Base-by-base conservation (phyloP, 345 rosid species). In the Pseudoturritis turrita region DNA sequence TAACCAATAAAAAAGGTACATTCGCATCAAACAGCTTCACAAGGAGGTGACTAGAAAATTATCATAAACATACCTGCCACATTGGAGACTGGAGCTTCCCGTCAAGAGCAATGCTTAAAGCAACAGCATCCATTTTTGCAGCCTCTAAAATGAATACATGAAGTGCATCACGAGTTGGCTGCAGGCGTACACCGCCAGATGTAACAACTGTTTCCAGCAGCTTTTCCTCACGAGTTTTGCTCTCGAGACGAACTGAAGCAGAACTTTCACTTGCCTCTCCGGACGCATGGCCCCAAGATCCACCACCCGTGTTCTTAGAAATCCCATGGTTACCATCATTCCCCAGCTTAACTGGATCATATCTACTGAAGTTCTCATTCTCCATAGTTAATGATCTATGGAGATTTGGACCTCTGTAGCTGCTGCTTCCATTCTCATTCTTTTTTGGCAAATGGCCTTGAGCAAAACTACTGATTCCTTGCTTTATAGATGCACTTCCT, bases 111-210 rank as follows among this genome's bases (percentile, higher is more conserved):
- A 80, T 79, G 80, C 91, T 83, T 78, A 96, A 73, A 56, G 86
- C 80, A 84, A 88, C 62, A 39, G 87, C 80, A 65, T 96, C 94
- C 84, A 90, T 72, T 80, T 91, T 96, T 19, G 87, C 86, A 76
- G 97, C 99, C 85, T 89, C 98, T 58, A 67, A 58, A 21, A 96
- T 90, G 75, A 96, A 88, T 72, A 80, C 83, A 66, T 87, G 94
- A 77, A 92, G 78, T 26, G 96, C 91, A 84, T 96, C 99, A 53
- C 96, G 87, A 69, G 99, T 90, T 43, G 99, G 98, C 77, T 96
- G 97, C 58, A 96, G 76, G 17, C 99, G 96, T 60, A 96, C 92
- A 68, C 98, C 98, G 43, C 99, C 97, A 43, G 91, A 81, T 72
- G 97, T 92, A 41, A 92, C 97, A 77, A 96, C 79, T 46, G 97